These are phyloP conservation scores for Scenedesmus sp. DNA, from an alignment of 163 green algal species.

Conservation along the genomic window DNA sequence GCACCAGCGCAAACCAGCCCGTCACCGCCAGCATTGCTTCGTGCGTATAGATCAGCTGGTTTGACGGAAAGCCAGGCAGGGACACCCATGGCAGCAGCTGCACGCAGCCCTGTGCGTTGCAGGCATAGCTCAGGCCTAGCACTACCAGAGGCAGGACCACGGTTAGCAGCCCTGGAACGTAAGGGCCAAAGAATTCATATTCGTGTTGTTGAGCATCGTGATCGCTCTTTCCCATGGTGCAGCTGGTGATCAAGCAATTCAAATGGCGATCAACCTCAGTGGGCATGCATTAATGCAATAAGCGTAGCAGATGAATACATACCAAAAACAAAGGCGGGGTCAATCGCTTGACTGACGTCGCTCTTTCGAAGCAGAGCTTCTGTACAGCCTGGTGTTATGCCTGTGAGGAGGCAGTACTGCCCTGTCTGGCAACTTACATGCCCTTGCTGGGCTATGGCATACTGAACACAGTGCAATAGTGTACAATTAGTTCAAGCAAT, in stretches of 20 bases:
- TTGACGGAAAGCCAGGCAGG: conserved; percentile 55
- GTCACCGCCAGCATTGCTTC: conserved; percentile 72
- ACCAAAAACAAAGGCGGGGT: background rate
- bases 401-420: background rate
- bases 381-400: background rate
- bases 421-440: background rate
- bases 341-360: background rate
- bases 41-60: conserved; percentile 64
- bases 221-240: background rate
- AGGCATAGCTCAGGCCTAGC: conserved; percentile 82
- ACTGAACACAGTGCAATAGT: background rate
- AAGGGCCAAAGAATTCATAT: conserved; percentile 89
- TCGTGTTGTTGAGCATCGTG: background rate
- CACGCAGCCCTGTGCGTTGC: conserved; percentile 79
- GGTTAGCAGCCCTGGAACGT: conserved; percentile 82
- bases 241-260: background rate
- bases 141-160: conserved; percentile 82
- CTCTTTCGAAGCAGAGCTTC: background rate
- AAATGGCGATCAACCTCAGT: background rate
- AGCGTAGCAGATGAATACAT: background rate
- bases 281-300: background rate
- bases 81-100: conserved; percentile 50
- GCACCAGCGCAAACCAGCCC: conserved; percentile 79
- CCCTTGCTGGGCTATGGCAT: background rate
- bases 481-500: too few relatives aligned